Base-by-base conservation (phyloP, 345 rosid genomes). In the Lumnitzera littorea region DNA sequence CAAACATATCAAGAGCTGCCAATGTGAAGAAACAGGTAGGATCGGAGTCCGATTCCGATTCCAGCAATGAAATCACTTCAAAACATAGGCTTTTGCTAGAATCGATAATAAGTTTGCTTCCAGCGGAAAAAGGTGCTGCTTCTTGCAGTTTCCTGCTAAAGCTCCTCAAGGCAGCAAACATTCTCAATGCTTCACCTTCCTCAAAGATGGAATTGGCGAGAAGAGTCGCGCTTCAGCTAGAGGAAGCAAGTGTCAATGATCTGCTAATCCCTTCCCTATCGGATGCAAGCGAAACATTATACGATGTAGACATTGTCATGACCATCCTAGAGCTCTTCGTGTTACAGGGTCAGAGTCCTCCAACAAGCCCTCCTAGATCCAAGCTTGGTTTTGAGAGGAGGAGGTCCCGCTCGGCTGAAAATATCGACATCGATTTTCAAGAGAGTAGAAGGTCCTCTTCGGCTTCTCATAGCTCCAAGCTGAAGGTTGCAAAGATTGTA, bases 381-480 rank as follows among this genome's bases (percentile, higher is more conserved):
- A 90, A 79, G 78, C 74, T 73, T 16, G 92, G 80, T 61, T 76
- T 74, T 12, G 83, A 88, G 75, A 83, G 95, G 81, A 79, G 96
- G 72, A 77, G 97, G 75, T 94, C 99, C 15, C 83, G 99, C 66
- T 94, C 99, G 0, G 91, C 96, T 0, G 96, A 94, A 76, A 86
- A 88, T 65, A 84, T 90, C 14, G 79, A 86, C 67, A 76, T 83
- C 60, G 97, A 84, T 72, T 84, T 88, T 48, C 99, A 90, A 56
- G 95, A 84, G 46, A 88, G 92, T 62, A 82, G 99, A 58, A 81
- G 97, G 71, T 94, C 99, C 14, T 94, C 97, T 73, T 90, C 97
- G 49, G 99, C 96, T 46, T 88, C 97, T 14, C 99, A 94, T 69
- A 76, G 96, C 76, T 80, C 96, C 53, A 94, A 94, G 76, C 70